Evolutionary conservation across 1,284 basidiomycete genomes (phyloP), one percentile per base, ranked within the genome.

Genomic region (Boletellus dicymbophilus): DNA sequence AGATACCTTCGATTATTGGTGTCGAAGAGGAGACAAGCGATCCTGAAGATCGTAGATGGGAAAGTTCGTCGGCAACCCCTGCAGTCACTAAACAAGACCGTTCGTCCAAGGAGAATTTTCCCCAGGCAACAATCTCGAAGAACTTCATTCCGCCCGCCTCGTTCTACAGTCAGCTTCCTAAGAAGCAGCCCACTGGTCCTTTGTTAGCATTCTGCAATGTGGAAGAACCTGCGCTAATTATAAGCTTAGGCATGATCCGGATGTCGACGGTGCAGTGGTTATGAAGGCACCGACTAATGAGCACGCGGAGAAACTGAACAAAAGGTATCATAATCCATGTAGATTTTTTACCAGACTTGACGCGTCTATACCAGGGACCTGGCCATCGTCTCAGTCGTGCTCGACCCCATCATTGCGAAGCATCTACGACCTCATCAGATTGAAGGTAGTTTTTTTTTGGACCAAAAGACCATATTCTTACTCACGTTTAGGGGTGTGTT

Each of bases 391-490:
- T 87, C 93, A 46, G 95, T 99, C 11, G 95, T 99, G 1, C 68
- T 99, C n/a, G 95, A 99, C 65, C 96, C 96, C 0, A 71, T 88
- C n/a, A 69, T 99, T 16, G 74, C 83, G 2, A 79, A 81, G 42
- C 80, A 82, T 48, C 80, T 99, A 68, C 80, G 96, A 39, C 85
- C 90, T 3, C 97, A 99, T 72, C 97, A 99, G 66, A 77, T 82
- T 44, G 93, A 97, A 76, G 95, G 95, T 79, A 61, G 15, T 20
- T 37, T 22, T 46, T 46, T 40, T 49, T 38, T 12, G 6, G 11
- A 30, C 3, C 13, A 39, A 4, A 18, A 4, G 43, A 12, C 36
- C 31, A 39, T 46, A 20, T 44, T 40, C 31, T 37, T 46, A 30
- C 41, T 51, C 26, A 48, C 54, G 36, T 48, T 30, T 51, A 88